Evolutionary conservation across 2,329 filamentous ascomycete genomes (phyloP).

Genomic region (Xylariaceae sp.): DNA sequence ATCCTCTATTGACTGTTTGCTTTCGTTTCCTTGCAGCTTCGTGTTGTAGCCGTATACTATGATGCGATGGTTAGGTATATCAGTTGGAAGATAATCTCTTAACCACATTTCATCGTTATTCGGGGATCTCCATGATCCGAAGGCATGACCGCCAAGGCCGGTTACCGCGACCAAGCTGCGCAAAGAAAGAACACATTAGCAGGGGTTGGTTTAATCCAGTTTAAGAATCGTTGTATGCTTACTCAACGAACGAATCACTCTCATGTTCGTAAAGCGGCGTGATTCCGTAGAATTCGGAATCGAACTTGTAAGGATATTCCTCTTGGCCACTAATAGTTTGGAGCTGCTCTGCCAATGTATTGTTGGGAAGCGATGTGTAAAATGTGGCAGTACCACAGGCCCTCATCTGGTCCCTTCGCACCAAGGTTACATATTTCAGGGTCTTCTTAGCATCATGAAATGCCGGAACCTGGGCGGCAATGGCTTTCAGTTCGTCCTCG

Average conservation of each 20-base stretch:
- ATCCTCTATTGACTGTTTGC: conserved; percentile 21
- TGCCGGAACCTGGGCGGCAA: too few relatives aligned
- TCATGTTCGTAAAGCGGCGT: conserved; percentile 35
- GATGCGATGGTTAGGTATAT: conserved; percentile 34
- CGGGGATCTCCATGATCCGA: conserved; percentile 41
- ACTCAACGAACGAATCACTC: conserved; percentile 31
- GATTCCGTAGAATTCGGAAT: conserved; percentile 35
- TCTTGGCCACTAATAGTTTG: background rate
- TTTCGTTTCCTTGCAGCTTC: conserved; percentile 29
- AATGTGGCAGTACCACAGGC: conserved; percentile 23
- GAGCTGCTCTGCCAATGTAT: background rate
- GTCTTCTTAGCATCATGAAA: too few relatives aligned
- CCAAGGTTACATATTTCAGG: background rate
- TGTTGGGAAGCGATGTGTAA: conserved; percentile 6
- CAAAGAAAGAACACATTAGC: background rate
- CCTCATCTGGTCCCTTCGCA: background rate
- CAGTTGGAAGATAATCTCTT: conserved; percentile 38
- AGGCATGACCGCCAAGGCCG: conserved; percentile 40
- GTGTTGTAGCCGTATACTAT: conserved; percentile 44
- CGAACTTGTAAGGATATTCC: conserved; percentile 23
- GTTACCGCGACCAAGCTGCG: conserved; percentile 40
- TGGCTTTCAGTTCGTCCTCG: too few relatives aligned
- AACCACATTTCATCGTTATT: conserved; percentile 39
- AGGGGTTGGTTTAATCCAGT: background rate
- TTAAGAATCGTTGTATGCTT: conserved; percentile 5